These are phyloP conservation scores for Pseudogymnoascus sp. DNA, from an alignment of 2,329 filamentous ascomycete genomes.

Conservation along the genomic window DNA sequence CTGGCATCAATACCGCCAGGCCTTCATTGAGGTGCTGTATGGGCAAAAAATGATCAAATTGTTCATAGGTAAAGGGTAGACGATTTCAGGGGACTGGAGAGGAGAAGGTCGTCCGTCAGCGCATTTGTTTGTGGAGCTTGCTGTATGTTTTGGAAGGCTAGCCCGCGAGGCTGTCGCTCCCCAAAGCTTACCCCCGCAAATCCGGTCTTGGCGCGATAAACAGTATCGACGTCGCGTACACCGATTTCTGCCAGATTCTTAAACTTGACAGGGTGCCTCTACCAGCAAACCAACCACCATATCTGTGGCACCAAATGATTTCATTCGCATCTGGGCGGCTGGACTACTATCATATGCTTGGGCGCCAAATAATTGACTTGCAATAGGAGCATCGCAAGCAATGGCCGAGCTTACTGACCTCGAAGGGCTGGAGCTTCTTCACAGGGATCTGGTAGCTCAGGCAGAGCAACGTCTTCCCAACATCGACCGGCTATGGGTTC, in stretches of 20 bases:
- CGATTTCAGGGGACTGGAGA: neutral
- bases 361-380: neutral
- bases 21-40: neutral
- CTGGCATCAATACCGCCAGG: neutral
- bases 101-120: conserved; percentile 1
- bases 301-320: neutral
- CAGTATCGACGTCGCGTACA: conserved; percentile 9
- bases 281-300: conserved; percentile 7
- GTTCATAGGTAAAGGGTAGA: neutral
- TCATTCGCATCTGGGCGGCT: conserved; percentile 3
- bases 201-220: conserved; percentile 7
- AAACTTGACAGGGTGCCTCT: neutral
- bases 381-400: conserved; percentile 19
- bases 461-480: conserved; percentile 62
- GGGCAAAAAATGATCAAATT: neutral
- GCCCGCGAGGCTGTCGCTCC: conserved; percentile 3
- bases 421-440: conserved; percentile 72
- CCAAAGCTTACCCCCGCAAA: conserved; percentile 4
- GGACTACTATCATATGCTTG: conserved; percentile 1
- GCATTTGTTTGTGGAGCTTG: conserved; percentile 6
- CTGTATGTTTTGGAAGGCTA: conserved; percentile 7
- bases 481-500: conserved; percentile 56
- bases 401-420: conserved; percentile 71
- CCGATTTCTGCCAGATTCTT: conserved; percentile 7
- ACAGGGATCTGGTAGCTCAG: conserved; percentile 73